These are phyloP conservation scores for Geotrichum ghanense DNA, from an alignment of 805 yeast species.

Conservation along the genomic window DNA sequence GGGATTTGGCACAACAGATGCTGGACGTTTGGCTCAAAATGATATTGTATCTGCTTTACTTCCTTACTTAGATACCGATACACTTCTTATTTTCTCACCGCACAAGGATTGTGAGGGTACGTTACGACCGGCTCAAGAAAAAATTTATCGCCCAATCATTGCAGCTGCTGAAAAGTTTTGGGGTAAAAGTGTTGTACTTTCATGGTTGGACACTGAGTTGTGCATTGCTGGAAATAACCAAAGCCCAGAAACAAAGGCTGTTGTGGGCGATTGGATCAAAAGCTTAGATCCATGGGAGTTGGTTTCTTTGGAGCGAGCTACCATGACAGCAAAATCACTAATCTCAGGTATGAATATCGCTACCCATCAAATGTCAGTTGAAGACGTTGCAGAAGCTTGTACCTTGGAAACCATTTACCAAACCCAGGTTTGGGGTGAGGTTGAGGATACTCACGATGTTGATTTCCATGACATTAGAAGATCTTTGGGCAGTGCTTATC, in stretches of 20 bases:
- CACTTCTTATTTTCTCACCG: constrained; percentile 80
- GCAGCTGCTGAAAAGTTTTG: constrained; percentile 50
- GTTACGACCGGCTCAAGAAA: constrained; percentile 70
- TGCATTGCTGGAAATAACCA: constrained; percentile 80
- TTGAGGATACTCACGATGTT: constrained; percentile 98
- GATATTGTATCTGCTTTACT: constrained; percentile 51
- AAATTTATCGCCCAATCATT: constrained; percentile 64
- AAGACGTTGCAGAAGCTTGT: constrained; percentile 65
- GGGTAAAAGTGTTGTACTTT: constrained; percentile 32
- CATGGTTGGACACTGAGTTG: constrained; percentile 65
- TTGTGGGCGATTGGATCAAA: constrained; percentile 55
- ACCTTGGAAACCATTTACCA: constrained; percentile 77
- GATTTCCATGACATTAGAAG: constrained; percentile 82
- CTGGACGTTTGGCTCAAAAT: constrained; percentile 23
- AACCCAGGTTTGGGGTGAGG: constrained; percentile 93
- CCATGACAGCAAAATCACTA: constrained; percentile 75
- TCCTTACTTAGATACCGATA: constrained; percentile 88
- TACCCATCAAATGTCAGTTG: constrained; percentile 34
- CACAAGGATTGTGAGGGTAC: constrained; percentile 69
- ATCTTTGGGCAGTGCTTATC: constrained; percentile 67
- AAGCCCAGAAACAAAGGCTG: constrained; percentile 41
- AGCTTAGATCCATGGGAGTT: constrained; percentile 61
- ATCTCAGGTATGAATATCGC: constrained; percentile 66
- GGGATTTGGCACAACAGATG: constrained; percentile 30
- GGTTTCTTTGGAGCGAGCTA: constrained; percentile 84